These are phyloP conservation scores for Jamesozyma lodderae DNA, from an alignment of 805 yeast genomes.

Conservation along the genomic window DNA sequence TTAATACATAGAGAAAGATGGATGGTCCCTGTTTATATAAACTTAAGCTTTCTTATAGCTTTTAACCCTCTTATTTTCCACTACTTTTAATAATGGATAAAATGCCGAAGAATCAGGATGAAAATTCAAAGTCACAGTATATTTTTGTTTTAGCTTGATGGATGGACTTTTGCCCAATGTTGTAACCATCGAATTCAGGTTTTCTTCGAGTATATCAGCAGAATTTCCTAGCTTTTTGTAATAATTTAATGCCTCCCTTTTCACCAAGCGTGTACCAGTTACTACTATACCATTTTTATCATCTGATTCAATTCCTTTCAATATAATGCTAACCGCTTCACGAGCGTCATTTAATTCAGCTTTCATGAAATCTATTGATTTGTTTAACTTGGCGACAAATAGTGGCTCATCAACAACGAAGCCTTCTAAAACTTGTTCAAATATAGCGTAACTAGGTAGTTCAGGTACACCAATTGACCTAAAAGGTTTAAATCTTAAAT, in stretches of 20 bases:
- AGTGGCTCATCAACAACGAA: constrained; percentile 15
- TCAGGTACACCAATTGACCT: constrained; percentile 72
- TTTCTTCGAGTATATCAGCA: constrained; percentile 5
- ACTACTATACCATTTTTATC: constrained; percentile 14
- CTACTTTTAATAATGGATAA: constrained; percentile 17
- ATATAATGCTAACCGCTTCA: constrained; percentile 9
- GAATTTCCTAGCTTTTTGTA: constrained; percentile 20
- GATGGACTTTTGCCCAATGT: not conserved
- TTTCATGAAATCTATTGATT: constrained; percentile 12
- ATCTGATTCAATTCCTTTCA: constrained; percentile 16
- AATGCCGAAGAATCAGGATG: constrained; percentile 12
- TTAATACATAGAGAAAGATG: too few relatives aligned
- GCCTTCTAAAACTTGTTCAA: constrained; percentile 18
- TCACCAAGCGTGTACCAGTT: constrained; percentile 24
- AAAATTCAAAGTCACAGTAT: constrained; percentile 1
- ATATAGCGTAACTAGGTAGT: constrained; percentile 39
- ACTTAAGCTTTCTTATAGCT: too few relatives aligned
- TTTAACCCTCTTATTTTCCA: not conserved
- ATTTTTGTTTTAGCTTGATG: not conserved
- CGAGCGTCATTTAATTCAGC: constrained; percentile 13
- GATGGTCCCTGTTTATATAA: too few relatives aligned
- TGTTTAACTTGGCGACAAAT: constrained; percentile 12
- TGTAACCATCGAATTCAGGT: not conserved
- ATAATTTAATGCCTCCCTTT: constrained; percentile 26
- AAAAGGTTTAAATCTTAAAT: constrained; percentile 69